Evolutionary conservation across 176 grass and related monocot genomes (phyloP).

Genomic region (Thinopyrum elongatum): DNA sequence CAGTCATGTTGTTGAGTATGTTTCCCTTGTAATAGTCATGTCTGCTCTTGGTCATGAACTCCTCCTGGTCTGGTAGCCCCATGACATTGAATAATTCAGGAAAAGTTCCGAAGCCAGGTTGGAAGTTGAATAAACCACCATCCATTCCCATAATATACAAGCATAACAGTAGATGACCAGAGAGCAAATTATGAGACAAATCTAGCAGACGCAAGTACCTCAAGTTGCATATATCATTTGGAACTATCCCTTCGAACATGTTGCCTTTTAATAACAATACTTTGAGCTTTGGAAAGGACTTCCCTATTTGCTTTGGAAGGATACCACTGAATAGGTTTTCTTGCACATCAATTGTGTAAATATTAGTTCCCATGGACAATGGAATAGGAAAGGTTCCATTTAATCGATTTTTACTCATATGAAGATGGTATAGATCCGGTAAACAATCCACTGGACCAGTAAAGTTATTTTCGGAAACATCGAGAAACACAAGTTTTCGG

Average conservation of each 20-base stretch:
- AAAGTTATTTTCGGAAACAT: too few relatives aligned
- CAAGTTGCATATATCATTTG: constrained; percentile 15
- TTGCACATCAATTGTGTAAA: neutral
- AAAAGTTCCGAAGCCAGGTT: neutral
- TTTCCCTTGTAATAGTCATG: constrained; percentile 5
- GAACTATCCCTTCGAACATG: constrained; percentile 15
- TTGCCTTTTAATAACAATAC: constrained; percentile 29
- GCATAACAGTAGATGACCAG: constrained; percentile 12
- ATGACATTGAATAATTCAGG: neutral
- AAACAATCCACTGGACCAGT: too few relatives aligned
- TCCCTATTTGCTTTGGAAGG: neutral
- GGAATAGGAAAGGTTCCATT: constrained; percentile 25
- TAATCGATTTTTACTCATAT: constrained; percentile 12
- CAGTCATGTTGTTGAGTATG: constrained; percentile 1
- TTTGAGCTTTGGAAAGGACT: constrained; percentile 16
- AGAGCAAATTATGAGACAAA: constrained; percentile 29
- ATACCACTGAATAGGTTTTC: constrained; percentile 12
- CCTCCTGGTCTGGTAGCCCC: neutral
- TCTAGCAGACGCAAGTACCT: constrained; percentile 14
- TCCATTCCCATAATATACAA: constrained; percentile 9
- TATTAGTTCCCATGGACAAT: neutral
- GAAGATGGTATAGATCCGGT: neutral
- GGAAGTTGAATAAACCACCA: neutral
- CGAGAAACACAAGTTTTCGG: too few relatives aligned
- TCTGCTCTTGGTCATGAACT: constrained; percentile 30